phyloP scores from a whole-genome alignment of 1,284 basidiomycete genomes.

The Paramarasmius palmivorus region DNA sequence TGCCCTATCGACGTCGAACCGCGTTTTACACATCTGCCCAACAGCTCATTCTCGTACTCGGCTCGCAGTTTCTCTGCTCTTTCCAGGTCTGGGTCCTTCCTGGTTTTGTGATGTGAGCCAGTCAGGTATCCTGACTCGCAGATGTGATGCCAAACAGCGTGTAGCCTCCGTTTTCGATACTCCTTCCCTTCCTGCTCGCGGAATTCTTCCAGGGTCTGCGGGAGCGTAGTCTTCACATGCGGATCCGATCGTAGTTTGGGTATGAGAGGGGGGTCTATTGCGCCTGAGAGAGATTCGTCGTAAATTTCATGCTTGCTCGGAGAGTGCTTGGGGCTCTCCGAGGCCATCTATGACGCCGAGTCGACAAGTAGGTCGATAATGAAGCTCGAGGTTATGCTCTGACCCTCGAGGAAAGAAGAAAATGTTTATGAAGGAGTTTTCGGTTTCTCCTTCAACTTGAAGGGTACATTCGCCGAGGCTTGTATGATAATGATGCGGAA shows the following conservation, averaged over 20 bases:
- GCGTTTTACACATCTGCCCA: slow-evolving; percentile 59
- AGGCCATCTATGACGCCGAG: slow-evolving; percentile 6
- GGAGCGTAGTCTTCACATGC: slow-evolving; percentile 1
- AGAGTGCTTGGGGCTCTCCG: slow-evolving; percentile 17
- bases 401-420: background rate
- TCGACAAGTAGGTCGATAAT: background rate
- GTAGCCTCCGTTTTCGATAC: slow-evolving; percentile 56
- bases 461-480: no score
- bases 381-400: background rate
- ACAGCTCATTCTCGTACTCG: slow-evolving; percentile 80
- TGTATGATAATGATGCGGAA: no score
- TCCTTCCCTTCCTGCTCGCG: slow-evolving; percentile 62
- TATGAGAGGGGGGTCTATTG: slow-evolving; percentile 54
- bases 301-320: slow-evolving; percentile 47
- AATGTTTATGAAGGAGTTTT: background rate
- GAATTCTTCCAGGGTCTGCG: slow-evolving; percentile 43
- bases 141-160: slow-evolving; percentile 63
- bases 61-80: slow-evolving; percentile 66
- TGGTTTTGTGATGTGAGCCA: slow-evolving; percentile 17
- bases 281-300: slow-evolving; percentile 50
- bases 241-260: slow-evolving; percentile 59
- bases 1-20: slow-evolving; percentile 25
- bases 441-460: no score
- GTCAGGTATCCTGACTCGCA: slow-evolving; percentile 32
- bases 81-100: slow-evolving; percentile 38